Conservation (phyloP, 345 rosid species). For the Tarenaya hassleriana region DNA sequence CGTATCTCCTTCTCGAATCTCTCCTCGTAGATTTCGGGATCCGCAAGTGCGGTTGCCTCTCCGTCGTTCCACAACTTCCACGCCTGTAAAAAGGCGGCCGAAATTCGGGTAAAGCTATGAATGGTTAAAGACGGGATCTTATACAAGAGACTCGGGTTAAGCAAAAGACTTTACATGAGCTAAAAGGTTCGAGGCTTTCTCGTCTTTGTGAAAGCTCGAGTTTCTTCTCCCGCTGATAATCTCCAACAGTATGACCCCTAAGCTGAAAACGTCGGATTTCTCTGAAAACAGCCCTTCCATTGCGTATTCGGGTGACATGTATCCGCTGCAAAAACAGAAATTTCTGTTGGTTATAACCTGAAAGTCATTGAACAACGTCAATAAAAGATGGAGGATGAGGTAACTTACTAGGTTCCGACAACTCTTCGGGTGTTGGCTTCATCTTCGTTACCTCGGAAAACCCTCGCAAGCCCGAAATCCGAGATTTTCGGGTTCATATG, state of each 20-base stretch:
- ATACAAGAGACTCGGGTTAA: not conserved
- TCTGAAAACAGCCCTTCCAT: conserved; percentile 38
- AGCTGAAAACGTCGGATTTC: conserved; percentile 41
- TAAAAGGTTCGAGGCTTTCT: conserved; percentile 21
- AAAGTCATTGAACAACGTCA: no score
- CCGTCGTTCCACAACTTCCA: conserved; percentile 35
- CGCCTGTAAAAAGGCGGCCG: conserved; percentile 28
- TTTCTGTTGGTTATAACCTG: not conserved
- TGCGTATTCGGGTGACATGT: conserved; percentile 47
- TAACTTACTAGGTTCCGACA: conserved; percentile 42
- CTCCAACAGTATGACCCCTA: conserved; percentile 40
- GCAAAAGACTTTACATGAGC: conserved; percentile 32
- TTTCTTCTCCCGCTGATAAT: conserved; percentile 38
- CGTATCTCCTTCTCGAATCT: conserved; percentile 20
- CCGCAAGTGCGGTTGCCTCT: conserved; percentile 24
- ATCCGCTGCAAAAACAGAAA: conserved; percentile 30
- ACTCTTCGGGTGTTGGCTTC: conserved; percentile 39
- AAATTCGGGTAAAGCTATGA: conserved; percentile 7
- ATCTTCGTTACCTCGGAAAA: conserved; percentile 32
- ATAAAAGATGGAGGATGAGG: no score
- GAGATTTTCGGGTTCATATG: conserved; percentile 41
- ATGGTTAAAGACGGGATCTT: not conserved
- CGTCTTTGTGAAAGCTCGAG: conserved; percentile 29
- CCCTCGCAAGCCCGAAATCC: conserved; percentile 43
- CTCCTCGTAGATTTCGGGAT: conserved; percentile 22